phyloP scores from a whole-genome alignment of 75 land plant species.

The Selaginella moellendorffii region DNA sequence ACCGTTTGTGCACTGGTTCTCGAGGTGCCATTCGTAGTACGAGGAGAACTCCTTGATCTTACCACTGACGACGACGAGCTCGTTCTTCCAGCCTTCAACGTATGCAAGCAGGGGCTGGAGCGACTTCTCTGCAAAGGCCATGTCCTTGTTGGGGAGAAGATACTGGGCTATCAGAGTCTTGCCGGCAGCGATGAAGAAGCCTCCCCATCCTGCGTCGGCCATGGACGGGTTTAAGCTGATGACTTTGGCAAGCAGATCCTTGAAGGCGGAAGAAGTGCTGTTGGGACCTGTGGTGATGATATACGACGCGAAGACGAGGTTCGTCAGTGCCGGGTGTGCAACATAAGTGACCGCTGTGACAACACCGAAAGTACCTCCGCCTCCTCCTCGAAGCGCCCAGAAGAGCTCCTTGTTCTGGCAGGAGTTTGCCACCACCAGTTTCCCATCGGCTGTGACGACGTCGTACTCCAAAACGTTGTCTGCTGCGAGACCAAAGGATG shows the following conservation, averaged over 20 bases:
- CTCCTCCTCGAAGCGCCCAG: conserved; percentile 4
- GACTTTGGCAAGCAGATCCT: conserved; percentile 1
- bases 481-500: conserved; percentile 6
- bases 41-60: neutral
- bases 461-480: conserved; percentile 10
- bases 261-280: neutral
- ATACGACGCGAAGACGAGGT: conserved; percentile 4
- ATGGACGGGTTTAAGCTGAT: neutral
- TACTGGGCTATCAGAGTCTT: neutral
- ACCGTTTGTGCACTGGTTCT: neutral
- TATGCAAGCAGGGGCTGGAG: neutral
- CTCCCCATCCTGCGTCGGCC: conserved; percentile 6
- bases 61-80: neutral
- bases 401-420: conserved; percentile 7
- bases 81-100: neutral
- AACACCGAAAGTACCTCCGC: conserved; percentile 5
- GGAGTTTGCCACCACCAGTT: conserved; percentile 1
- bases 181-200: neutral
- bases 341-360: conserved; percentile 2
- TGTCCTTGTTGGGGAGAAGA: conserved; percentile 5
- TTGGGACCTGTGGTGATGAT: neutral
- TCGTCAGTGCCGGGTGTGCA: neutral
- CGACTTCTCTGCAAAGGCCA: neutral
- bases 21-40: conserved; percentile 1
- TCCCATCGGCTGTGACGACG: conserved; percentile 7